These are phyloP conservation scores for Ophiostoma australiae DNA, from an alignment of 2,329 filamentous ascomycete genomes.

Conservation along the genomic window DNA sequence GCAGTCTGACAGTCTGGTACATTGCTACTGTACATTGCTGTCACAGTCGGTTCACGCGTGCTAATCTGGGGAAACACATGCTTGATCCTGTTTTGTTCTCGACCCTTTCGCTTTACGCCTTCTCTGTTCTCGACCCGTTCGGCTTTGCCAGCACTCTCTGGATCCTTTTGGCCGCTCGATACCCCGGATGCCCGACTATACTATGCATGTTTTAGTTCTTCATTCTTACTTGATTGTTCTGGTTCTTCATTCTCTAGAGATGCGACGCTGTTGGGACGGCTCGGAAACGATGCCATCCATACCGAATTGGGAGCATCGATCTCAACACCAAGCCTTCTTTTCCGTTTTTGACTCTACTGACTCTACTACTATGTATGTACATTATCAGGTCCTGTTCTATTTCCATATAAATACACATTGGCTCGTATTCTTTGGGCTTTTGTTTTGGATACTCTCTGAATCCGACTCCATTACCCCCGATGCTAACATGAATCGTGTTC, in stretches of 20 bases:
- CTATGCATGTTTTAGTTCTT: background rate
- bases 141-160: background rate
- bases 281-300: constrained; percentile 5
- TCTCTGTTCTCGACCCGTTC: background rate
- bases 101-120: background rate
- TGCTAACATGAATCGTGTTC: constrained; percentile 5
- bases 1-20: background rate
- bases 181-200: background rate
- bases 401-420: background rate
- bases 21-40: background rate
- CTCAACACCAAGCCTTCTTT: background rate
- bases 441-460: background rate
- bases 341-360: background rate
- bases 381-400: background rate
- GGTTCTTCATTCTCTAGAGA: background rate
- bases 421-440: background rate
- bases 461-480: background rate
- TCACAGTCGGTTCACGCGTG: background rate
- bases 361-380: too few relatives aligned
- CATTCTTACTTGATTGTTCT: background rate
- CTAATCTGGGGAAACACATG: background rate
- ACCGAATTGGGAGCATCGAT: background rate
- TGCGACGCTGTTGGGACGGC: constrained; percentile 1
- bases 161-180: background rate
- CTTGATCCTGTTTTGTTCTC: background rate